Evolutionary conservation across 768 basidiomycete genomes (phyloP), one percentile per base, ranked within the genome.

Genomic region (Termitomyces sp.): DNA sequence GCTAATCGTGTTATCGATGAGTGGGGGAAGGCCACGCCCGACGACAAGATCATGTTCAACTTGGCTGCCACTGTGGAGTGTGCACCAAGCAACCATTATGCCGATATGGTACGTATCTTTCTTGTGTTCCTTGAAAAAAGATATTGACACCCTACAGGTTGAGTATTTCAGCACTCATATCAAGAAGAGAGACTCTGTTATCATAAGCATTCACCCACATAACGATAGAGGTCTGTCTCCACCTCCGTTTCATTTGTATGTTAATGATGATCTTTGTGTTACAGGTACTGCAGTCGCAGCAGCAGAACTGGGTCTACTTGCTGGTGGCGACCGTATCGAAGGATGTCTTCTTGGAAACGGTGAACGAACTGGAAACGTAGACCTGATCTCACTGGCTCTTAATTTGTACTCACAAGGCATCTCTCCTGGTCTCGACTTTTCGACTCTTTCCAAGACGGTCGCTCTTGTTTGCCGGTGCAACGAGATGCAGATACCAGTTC

Each of bases 391-490:
- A 61, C 81, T 93, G 36, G 91, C 88, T 8, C 76, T 93, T 63
- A 93, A 93, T 75, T 77, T 87, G 62, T 93, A 93, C 72, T 87
- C 90, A 7, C 91, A 93, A 74, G 91, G 91, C 47, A 81, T 91
- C 64, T 69, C 75, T n/a, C 91, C 91, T 42, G 72, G 81, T 22
- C 79, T 93, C 62, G 89, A 93, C 72, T 90, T 93, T 67, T 82
- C 81, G 64, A 84, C 89, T 69, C 80, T 93, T 56, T 82, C 87
- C 66, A 75, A 81, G 18, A 79, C 89, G 61, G 86, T 90, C 65
- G 88, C 91, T 61, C 81, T 86, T 50, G 89, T 93, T 58, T 89
- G 85, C 31, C 78, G 85, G 61, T 93, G 90, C 75, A 93, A 88
- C 67, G 89, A 89, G 66, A 78, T 91, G 9, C 86, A 88, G 16